Evolutionary conservation across 108 stramenopile species (phyloP), one percentile per base, ranked within the genome.

Genomic region (Conticribra weissflogii): DNA sequence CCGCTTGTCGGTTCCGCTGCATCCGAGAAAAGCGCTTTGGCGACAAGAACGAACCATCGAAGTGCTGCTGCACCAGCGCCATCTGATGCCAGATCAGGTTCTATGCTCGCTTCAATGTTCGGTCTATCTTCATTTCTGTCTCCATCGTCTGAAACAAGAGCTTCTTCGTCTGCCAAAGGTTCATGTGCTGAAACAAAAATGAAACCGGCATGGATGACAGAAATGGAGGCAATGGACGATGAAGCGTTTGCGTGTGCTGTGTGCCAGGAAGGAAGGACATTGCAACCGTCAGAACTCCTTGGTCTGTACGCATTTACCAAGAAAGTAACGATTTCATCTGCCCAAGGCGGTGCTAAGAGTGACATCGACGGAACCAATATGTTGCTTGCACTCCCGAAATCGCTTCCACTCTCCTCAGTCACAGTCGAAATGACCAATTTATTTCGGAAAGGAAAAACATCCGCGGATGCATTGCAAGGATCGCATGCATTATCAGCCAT

Each of bases 191-290:
- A 60, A 22, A 34, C 27, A 18, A 71, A 54, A 49, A 28, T 28
- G 3, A 47, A 60, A 57, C 93, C 93, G 53, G 80, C 84, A 0
- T 94, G 93, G 93, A 83, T 94, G 82, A 69, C 72, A 12, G 93
- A 94, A 59, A 87, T 91, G 89, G 93, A 94, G 60, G 82, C 83
- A 14, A 73, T 94, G 72, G 93, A 85, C 46, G 93, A 94, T 30
- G 93, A 94, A 73, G 79, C 71, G 31, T 90, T 88, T 31, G 54
- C 83, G 2, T 94, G 93, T 66, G 82, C 87, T 8, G 85, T 91
- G 25, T 94, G 93, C 65, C 93, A 94, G 65, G 93, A 94, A 69
- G 93, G 93, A 5, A 61, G 87, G 30, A 85, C 72, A 15, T 53
- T 86, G 9, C 88, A 94, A 68, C 90, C 93, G n/a, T 73, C 83